Conservation (phyloP, 169 alveolate species). For the Plasmodium malariae region DNA sequence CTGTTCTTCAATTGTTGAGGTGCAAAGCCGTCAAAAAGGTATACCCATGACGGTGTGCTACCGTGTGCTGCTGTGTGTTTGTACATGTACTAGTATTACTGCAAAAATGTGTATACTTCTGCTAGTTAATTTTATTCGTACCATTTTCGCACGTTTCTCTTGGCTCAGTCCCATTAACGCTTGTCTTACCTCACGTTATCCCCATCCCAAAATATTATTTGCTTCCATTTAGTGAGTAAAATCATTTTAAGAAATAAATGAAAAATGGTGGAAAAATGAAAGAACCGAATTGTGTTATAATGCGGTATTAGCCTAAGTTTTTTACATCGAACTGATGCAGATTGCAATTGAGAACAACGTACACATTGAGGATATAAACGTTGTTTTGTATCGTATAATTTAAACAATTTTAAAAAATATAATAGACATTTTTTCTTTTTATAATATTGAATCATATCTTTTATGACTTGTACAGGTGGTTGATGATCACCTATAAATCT, state of each 20-base stretch:
- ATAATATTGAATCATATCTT: slow-evolving; percentile 44
- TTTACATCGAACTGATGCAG: slow-evolving; percentile 71
- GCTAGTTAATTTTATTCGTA: too few species aligned
- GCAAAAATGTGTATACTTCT: too few species aligned
- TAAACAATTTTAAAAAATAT: slow-evolving; percentile 46
- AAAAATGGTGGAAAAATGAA: slow-evolving; percentile 53
- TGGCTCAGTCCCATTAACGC: background rate
- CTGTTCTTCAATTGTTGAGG: too few species aligned
- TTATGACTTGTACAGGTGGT: slow-evolving; percentile 68
- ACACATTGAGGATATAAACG: slow-evolving; percentile 65
- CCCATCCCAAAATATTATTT: slow-evolving; percentile 54
- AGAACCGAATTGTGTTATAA: slow-evolving; percentile 38
- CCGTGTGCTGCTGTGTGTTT: too few species aligned
- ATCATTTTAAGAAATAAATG: slow-evolving; percentile 56
- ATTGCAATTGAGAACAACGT: slow-evolving; percentile 61
- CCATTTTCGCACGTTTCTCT: too few species aligned
- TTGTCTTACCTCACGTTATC: slow-evolving; percentile 8
- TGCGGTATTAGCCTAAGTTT: slow-evolving; percentile 51
- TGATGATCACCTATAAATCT: slow-evolving; percentile 70
- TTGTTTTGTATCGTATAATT: slow-evolving; percentile 60
- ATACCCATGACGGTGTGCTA: too few species aligned
- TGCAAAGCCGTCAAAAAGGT: too few species aligned
- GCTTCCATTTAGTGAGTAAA: slow-evolving; percentile 33
- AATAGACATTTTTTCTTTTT: slow-evolving; percentile 16
- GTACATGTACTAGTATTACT: too few species aligned